Evolutionary conservation across 2,329 filamentous ascomycete genomes (phyloP), one percentile per base, ranked within the genome.

Genomic region (Hypocrella siamensis): DNA sequence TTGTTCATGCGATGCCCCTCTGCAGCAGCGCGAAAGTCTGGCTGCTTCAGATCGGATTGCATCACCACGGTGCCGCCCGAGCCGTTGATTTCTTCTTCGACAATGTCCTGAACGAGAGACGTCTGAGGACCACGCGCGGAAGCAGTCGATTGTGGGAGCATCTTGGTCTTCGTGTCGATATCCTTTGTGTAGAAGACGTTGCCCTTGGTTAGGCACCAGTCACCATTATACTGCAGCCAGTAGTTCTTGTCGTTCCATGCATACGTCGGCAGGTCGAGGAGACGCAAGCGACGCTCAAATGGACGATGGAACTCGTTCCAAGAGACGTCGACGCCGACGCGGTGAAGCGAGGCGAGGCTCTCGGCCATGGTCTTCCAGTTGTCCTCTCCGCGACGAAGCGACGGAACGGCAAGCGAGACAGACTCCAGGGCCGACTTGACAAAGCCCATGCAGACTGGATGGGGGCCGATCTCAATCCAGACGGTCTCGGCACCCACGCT

Each of bases 191-290:
- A 5, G 14, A n/a, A 4, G 27, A 11, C 26, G 2, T 49, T 19
- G 60, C 52, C 29, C 60, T 83, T 84, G 41, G 65, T 71, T 19
- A 82, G 57, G 16, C 64, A 67, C 74, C 75, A 83, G 52, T 82
- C 31, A 14, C 34, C 15, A 12, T 29, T 30, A 12, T 39, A 71
- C 39, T 62, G 57, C 22, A 70, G 58, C 67, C 68, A 73, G 48
- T 83, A 81, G 40, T 69, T 75, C 61, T 81, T 81, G 46, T 70
- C 59, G 43, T 83, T 74, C 53, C 77, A 85, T 0, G 63, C 62
- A 48, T 84, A 84, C 3, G 67, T 65, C 2, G 79, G 79, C 2
- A 84, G 57, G 8, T 68, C 56, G 10, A 80, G 53, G 17, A 83
- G 56, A 7, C 53, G 52, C 8, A 54, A 47, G 9, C 48, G 50